Evolutionary conservation across 495 filamentous ascomycete genomes (phyloP).

Genomic region (Letharia columbiana): DNA sequence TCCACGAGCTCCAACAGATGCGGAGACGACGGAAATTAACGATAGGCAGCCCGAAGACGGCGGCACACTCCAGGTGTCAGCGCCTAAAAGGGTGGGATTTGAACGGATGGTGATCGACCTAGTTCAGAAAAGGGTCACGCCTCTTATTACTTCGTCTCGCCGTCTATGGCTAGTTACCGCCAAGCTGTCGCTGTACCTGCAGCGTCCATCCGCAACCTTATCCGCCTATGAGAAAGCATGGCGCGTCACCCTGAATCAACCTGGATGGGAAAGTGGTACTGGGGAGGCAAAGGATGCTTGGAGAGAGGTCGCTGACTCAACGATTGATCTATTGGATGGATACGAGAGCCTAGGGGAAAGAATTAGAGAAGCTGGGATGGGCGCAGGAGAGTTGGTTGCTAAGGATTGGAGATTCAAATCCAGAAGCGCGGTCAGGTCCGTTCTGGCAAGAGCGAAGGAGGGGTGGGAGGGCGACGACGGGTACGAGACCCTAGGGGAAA

Average conservation of each 20-base stretch:
- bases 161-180: slow-evolving; percentile 68
- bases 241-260: slow-evolving; percentile 52
- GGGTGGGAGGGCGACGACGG: slow-evolving; percentile 69
- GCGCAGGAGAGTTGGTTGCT: slow-evolving; percentile 37
- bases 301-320: slow-evolving; percentile 41
- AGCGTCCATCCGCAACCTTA: slow-evolving; percentile 59
- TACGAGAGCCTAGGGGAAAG: slow-evolving; percentile 41
- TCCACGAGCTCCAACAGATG: slow-evolving; percentile 27
- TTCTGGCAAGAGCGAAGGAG: slow-evolving; percentile 74
- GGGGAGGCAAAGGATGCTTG: slow-evolving; percentile 42
- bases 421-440: slow-evolving; percentile 66
- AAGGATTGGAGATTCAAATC: slow-evolving; percentile 80
- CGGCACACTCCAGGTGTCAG: slow-evolving; percentile 23
- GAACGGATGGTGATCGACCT: slow-evolving; percentile 56
- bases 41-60: slow-evolving; percentile 18
- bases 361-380: slow-evolving; percentile 31
- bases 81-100: slow-evolving; percentile 22
- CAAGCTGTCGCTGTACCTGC: slow-evolving; percentile 59
- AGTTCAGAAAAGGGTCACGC: slow-evolving; percentile 60
- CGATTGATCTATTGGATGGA: slow-evolving; percentile 41
- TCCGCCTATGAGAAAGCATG: slow-evolving; percentile 84
- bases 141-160: slow-evolving; percentile 72
- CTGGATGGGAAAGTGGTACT: slow-evolving; percentile 28
- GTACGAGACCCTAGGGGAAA: slow-evolving; percentile 55
- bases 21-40: slow-evolving; percentile 15